phyloP scores from a whole-genome alignment of 192 early-diverging fungal genomes.

The Coemansia sp. region DNA sequence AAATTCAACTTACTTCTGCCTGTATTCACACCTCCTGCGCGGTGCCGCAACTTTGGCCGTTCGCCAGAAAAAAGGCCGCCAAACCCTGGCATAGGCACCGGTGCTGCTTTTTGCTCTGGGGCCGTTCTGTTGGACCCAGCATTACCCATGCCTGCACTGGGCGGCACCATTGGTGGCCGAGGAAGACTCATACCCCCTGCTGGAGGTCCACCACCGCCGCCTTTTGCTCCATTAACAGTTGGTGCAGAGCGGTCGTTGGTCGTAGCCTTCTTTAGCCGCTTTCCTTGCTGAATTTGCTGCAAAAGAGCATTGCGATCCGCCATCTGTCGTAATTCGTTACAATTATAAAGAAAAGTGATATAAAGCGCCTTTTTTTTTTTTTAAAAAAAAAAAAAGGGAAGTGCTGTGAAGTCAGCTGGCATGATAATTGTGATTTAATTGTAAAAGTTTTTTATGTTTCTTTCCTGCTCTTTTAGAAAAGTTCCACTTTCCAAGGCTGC shows the following conservation, averaged over 20 bases:
- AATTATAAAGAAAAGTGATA: no score
- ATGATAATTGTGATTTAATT: no score
- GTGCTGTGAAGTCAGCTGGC: no score
- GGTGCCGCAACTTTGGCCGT: conserved; percentile 66
- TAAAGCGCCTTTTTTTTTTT: no score
- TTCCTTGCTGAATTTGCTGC: conserved; percentile 71
- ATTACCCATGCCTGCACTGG: conserved; percentile 18
- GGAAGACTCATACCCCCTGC: conserved; percentile 35
- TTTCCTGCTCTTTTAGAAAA: no score
- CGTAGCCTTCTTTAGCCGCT: conserved; percentile 61
- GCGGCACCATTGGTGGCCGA: conserved; percentile 30
- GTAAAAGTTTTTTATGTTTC: no score
- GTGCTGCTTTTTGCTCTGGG: conserved; percentile 31
- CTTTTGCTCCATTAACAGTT: conserved; percentile 29
- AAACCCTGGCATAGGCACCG: conserved; percentile 42
- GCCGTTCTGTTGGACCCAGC: no score
- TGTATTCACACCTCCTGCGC: conserved; percentile 56
- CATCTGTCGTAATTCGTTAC: conserved; percentile 26
- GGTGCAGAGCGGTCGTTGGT: conserved; percentile 75
- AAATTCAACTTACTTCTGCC: conserved; percentile 39
- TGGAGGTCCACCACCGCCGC: conserved; percentile 33
- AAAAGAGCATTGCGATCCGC: conserved; percentile 59
- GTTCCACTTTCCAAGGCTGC: no score
- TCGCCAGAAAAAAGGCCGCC: conserved; percentile 67
- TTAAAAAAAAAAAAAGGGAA: no score